Conservation (phyloP, 2,329 filamentous ascomycete genomes). For the Clonostachys byssicola region DNA sequence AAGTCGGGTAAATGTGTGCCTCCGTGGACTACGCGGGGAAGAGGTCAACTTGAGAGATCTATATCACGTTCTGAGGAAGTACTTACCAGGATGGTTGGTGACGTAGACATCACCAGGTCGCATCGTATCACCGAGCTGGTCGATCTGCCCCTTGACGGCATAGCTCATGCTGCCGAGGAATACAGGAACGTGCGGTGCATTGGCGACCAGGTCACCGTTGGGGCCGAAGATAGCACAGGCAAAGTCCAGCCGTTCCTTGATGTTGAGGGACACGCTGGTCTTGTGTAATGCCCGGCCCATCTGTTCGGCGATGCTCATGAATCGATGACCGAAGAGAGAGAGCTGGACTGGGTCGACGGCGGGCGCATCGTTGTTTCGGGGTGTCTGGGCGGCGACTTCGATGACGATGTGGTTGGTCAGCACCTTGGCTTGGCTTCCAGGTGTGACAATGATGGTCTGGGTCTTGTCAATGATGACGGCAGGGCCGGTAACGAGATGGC, state of each 20-base stretch:
- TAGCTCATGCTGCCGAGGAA: conserved; percentile 35
- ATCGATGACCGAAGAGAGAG: conserved; percentile 49
- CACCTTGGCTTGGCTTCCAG: conserved; percentile 17
- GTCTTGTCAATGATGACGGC: conserved; percentile 22
- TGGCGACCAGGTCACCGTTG: conserved; percentile 30
- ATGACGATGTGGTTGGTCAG: conserved; percentile 21
- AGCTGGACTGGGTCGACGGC: conserved; percentile 44
- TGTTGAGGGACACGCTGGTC: conserved; percentile 54
- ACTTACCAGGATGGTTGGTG: conserved; percentile 25
- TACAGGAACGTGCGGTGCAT: conserved; percentile 32
- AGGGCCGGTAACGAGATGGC: conserved; percentile 17
- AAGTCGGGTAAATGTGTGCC: conserved; percentile 34
- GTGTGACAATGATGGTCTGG: conserved; percentile 20
- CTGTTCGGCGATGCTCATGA: conserved; percentile 56
- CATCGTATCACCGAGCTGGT: conserved; percentile 21
- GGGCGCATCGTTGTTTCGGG: not conserved
- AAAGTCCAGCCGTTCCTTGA: conserved; percentile 36
- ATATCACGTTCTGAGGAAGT: too few species aligned
- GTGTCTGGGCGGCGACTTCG: conserved; percentile 8
- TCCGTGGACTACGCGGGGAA: conserved; percentile 13
- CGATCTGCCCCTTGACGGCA: conserved; percentile 28
- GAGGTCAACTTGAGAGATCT: too few species aligned
- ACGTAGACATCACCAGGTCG: conserved; percentile 30
- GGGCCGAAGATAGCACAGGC: conserved; percentile 36
- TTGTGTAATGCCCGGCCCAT: conserved; percentile 53